A percentile compares a stretch with the other conserved stretches of the same genome.
Conservation (phyloP, 140 eudicot genomes). For the Stevia rebaudiana region DNA sequence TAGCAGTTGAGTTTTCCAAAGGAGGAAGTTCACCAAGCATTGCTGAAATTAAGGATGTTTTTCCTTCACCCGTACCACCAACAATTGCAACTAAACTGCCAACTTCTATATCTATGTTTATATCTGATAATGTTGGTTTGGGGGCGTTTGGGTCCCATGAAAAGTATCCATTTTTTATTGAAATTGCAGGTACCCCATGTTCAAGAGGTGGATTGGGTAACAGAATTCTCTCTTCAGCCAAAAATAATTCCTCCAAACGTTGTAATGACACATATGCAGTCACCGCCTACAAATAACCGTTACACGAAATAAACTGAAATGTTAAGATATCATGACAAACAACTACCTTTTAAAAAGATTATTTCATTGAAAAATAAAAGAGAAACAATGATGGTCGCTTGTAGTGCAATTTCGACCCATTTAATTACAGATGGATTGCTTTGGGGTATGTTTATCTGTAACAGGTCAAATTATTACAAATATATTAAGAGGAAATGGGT, state of each 20-base stretch:
- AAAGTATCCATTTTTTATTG: conserved; percentile 78
- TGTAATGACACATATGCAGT: conserved; percentile 83
- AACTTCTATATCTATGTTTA: conserved; percentile 69
- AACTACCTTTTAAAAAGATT: background rate
- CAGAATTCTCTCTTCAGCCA: conserved; percentile 74
- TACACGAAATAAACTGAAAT: background rate
- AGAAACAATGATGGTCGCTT: background rate
- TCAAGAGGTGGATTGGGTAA: conserved; percentile 76
- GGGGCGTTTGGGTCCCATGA: conserved; percentile 82
- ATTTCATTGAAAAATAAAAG: background rate
- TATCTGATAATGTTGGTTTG: conserved; percentile 66
- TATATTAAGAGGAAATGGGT: background rate
- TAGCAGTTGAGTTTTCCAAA: conserved; percentile 45
- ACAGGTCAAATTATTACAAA: background rate
- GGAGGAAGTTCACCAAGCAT: conserved; percentile 97
- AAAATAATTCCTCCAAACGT: conserved; percentile 75
- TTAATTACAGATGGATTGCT: background rate
- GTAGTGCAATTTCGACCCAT: background rate
- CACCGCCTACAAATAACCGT: conserved; percentile 55
- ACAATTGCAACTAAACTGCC: conserved; percentile 92
- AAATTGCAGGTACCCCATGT: conserved; percentile 70
- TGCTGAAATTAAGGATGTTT: conserved; percentile 89
- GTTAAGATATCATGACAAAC: background rate
- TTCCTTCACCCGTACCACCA: conserved; percentile 96
- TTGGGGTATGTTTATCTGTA: background rate